phyloP scores from a whole-genome alignment of 2,329 filamentous ascomycete genomes.

The Ascochyta pisi region DNA sequence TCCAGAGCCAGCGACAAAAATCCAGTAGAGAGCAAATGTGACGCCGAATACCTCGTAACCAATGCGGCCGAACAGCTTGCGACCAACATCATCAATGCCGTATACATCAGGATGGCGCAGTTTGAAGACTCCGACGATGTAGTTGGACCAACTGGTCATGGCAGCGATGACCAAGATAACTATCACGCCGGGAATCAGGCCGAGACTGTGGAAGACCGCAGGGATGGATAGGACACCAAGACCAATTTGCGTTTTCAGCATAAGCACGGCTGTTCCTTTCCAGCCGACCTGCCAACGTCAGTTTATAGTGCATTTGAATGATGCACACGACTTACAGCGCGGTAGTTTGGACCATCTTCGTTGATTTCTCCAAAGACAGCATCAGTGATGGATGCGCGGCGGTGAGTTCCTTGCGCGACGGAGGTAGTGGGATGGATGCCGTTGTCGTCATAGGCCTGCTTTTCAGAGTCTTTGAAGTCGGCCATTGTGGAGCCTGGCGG shows the following conservation, averaged over 20 bases:
- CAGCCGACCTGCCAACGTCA: slow-evolving; percentile 30
- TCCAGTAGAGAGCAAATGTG: slow-evolving; percentile 44
- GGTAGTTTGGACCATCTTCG: slow-evolving; percentile 62
- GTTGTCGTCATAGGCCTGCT: slow-evolving; percentile 2
- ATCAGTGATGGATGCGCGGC: slow-evolving; percentile 22
- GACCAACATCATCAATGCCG: slow-evolving; percentile 64
- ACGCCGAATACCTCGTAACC: slow-evolving; percentile 57
- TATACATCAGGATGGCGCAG: slow-evolving; percentile 62
- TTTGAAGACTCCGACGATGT: slow-evolving; percentile 62
- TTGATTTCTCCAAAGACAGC: slow-evolving; percentile 59
- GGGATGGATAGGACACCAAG: slow-evolving; percentile 60
- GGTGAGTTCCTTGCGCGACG: slow-evolving; percentile 8
- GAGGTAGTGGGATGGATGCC: slow-evolving; percentile 9
- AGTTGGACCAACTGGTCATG: slow-evolving; percentile 59
- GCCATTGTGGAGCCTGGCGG: background rate
- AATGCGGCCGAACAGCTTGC: slow-evolving; percentile 60
- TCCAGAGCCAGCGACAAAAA: slow-evolving; percentile 74
- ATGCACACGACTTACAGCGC: slow-evolving; percentile 44
- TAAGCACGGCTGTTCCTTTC: slow-evolving; percentile 35
- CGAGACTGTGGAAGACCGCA: slow-evolving; percentile 54
- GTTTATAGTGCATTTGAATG: slow-evolving; percentile 55
- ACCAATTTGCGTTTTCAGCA: slow-evolving; percentile 43
- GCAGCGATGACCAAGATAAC: slow-evolving; percentile 49
- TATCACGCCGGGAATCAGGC: slow-evolving; percentile 59
- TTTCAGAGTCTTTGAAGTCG: slow-evolving; percentile 16